These are phyloP conservation scores for Adansonia grandidieri DNA, from an alignment of 441 rosid genomes.

Conservation along the genomic window DNA sequence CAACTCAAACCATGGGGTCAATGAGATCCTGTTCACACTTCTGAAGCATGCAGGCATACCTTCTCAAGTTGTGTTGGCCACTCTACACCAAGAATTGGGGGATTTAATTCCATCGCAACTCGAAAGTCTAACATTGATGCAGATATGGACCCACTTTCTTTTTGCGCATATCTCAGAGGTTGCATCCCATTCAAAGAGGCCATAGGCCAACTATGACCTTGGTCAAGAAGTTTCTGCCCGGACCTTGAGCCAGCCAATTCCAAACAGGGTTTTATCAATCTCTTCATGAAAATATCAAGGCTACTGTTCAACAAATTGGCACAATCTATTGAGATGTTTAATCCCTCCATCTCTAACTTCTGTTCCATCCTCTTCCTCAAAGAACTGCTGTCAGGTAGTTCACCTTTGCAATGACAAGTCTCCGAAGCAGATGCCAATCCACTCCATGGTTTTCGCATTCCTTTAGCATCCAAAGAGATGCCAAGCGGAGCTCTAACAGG, in stretches of 20 bases:
- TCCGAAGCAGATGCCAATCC: slow-evolving; percentile 21
- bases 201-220: slow-evolving; percentile 17
- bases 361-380: slow-evolving; percentile 50
- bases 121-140: slow-evolving; percentile 53
- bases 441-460: slow-evolving; percentile 21
- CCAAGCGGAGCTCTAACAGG: slow-evolving; percentile 63
- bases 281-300: slow-evolving; percentile 51
- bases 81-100: slow-evolving; percentile 47
- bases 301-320: slow-evolving; percentile 54
- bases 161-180: slow-evolving; percentile 29
- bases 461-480: slow-evolving; percentile 35
- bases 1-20: slow-evolving; percentile 20
- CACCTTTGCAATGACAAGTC: slow-evolving; percentile 41
- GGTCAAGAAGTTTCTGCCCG: slow-evolving; percentile 27
- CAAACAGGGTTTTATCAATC: slow-evolving; percentile 61
- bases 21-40: slow-evolving; percentile 31
- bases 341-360: slow-evolving; percentile 46
- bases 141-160: slow-evolving; percentile 27
- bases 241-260: slow-evolving; percentile 51
- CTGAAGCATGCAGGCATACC: slow-evolving; percentile 39
- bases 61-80: slow-evolving; percentile 53
- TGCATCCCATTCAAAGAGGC: slow-evolving; percentile 27
- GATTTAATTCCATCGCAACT: slow-evolving; percentile 52
- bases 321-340: slow-evolving; percentile 52
- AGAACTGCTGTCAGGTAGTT: slow-evolving; percentile 52